Percentiles rank a stretch among this genome's conserved stretches.
phyloP scores from a whole-genome alignment of 768 basidiomycete genomes.

The Lanmaoa rubissima region DNA sequence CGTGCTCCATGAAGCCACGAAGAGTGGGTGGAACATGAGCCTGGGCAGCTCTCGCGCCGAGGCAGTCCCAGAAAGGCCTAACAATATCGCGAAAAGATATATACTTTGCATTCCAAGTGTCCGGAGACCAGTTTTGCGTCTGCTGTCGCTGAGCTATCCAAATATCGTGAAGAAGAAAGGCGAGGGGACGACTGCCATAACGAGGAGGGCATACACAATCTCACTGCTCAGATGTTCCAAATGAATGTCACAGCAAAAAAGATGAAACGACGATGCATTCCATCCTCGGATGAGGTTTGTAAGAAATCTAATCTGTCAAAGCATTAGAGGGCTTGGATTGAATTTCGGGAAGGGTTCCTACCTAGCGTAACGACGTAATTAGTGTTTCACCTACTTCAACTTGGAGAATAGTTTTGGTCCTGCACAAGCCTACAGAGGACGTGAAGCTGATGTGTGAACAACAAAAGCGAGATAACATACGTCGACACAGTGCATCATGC shows the following conservation, averaged over 20 bases:
- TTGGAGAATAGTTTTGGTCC: conserved; percentile 84
- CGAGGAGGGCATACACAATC: not conserved
- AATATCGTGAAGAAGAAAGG: not conserved
- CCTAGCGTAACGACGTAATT: conserved; percentile 16
- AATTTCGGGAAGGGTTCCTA: not conserved
- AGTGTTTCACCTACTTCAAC: conserved; percentile 38
- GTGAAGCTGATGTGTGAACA: not conserved
- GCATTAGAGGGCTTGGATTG: not conserved
- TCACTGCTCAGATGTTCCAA: not conserved
- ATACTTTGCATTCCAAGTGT: not conserved
- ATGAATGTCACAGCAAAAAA: not conserved
- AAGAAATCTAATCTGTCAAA: conserved; percentile 15
- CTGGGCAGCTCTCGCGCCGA: not conserved
- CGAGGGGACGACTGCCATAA: not conserved
- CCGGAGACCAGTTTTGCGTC: not conserved
- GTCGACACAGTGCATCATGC: conserved; percentile 93
- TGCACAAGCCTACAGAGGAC: conserved; percentile 41
- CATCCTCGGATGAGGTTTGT: conserved; percentile 4
- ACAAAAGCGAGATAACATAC: conserved; percentile 43
- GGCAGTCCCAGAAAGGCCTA: not conserved
- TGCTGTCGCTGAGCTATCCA: not conserved
- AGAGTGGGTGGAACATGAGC: too few species aligned
- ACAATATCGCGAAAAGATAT: not conserved
- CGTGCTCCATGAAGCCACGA: too few species aligned
- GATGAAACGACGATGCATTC: conserved; percentile 8